These are phyloP conservation scores for Pyrus bretschneideri DNA, from an alignment of 306 rosid genomes.

Conservation along the genomic window DNA sequence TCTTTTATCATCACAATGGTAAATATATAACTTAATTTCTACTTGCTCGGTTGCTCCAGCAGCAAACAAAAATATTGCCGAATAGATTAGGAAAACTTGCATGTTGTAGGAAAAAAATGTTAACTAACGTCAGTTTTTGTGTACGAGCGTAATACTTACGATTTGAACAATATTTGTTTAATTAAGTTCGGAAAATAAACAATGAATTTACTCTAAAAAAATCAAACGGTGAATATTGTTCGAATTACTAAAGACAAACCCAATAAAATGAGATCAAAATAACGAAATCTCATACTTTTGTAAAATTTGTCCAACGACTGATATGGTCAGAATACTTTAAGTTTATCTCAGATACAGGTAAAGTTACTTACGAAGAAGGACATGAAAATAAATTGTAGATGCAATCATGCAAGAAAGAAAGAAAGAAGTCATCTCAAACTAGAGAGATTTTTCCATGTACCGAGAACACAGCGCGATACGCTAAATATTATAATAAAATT, in stretches of 20 bases:
- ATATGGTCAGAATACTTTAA: no score
- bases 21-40: background rate
- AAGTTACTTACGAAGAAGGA: no score
- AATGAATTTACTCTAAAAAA: no score
- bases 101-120: background rate
- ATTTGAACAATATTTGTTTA: no score
- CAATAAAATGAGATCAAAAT: no score
- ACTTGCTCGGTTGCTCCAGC: background rate
- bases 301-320: no score
- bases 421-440: background rate
- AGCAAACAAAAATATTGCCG: background rate
- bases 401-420: background rate
- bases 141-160: no score
- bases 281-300: background rate
- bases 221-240: no score
- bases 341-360: background rate
- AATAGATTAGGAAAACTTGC: background rate
- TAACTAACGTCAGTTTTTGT: background rate
- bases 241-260: no score
- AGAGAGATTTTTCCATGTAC: no score
- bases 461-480: accelerated
- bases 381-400: background rate
- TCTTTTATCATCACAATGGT: background rate
- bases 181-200: no score
- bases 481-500: no score